Base-by-base conservation (phyloP, 2,329 filamentous ascomycete species). In the Colletotrichum theobromicola region DNA sequence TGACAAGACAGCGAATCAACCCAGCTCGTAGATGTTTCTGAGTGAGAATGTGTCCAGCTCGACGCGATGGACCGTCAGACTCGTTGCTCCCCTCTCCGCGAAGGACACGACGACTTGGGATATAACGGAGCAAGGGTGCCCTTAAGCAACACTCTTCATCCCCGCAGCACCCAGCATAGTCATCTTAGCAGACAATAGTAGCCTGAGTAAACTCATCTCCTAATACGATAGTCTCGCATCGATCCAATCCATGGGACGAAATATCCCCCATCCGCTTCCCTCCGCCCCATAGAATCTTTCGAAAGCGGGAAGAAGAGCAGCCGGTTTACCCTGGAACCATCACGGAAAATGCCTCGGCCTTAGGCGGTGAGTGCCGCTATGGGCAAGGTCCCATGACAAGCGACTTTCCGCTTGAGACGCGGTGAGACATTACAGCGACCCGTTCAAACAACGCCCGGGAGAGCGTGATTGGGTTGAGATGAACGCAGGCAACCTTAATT, bases 401-500 rank as follows among this genome's bases (percentile, higher is more conserved):
- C 46, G 21, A 37, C 34, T 28, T 15, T 21, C 21, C 28, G 64
- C 64, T 67, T 42, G 15, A n/a, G 64, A 58, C 21, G 50, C 18
- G 24, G 42, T 42, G 64, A 58, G 50, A 67, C 64, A 13, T 58
- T 24, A 28, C 16, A 9, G 12, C 46, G 42, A 53, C 13, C 35
- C 61, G 16, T 46, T 35, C 63, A 53, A 66, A 58, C 50, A 67
- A 3, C 10, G 10, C 16, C 50, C n/a, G 21, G 46, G 18, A 37
- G 28, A 13, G 37, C 1, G 12, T 62, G 21, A 42, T 28, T 26
- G 50, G 21, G 46, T 30, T 58, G 32, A 28, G 50, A 67, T 26
- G 64, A 42, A 28, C 50, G n/a, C 50, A 67, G 12, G 50, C 15
- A 32, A 67, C 64, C 30, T 67, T 32, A 37, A 42, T 12, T 37